These are phyloP conservation scores for Malus hybrid DNA, from an alignment of 331 rosid species.

Conservation along the genomic window DNA sequence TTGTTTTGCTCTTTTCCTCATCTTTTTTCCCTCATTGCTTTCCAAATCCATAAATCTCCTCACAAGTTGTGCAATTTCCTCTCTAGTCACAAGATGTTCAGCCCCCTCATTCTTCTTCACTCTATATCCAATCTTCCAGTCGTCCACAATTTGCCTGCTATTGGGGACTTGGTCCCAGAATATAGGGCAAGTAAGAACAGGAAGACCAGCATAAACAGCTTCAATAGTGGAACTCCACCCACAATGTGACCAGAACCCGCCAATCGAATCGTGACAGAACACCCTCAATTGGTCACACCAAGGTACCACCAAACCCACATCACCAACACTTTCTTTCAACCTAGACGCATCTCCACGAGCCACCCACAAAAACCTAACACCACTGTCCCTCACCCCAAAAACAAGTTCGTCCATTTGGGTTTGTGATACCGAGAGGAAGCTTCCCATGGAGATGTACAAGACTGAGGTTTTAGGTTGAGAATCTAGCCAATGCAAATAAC, in stretches of 20 bases:
- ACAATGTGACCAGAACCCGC: conserved; percentile 44
- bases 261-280: conserved; percentile 35
- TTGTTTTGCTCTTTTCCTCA: not conserved
- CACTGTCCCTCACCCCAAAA: conserved; percentile 27
- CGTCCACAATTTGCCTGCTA: not conserved
- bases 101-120: not conserved
- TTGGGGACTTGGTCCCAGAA: not conserved
- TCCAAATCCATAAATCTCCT: not conserved
- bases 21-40: not conserved
- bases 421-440: conserved; percentile 29
- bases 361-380: conserved; percentile 38
- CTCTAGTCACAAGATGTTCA: not conserved
- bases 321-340: conserved; percentile 16
- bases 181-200: not conserved
- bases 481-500: conserved; percentile 33
- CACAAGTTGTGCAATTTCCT: not conserved
- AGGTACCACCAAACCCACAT: conserved; percentile 29
- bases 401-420: conserved; percentile 41
- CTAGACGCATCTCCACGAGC: conserved; percentile 25
- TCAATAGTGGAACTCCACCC: conserved; percentile 50
- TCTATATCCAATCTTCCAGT: not conserved
- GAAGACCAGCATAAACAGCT: conserved; percentile 40
- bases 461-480: conserved; percentile 41
- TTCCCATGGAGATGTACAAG: conserved; percentile 41
- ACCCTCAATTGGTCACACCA: conserved; percentile 60